These are phyloP conservation scores for Limnanthes douglasii DNA, from an alignment of 345 rosid species.

Conservation along the genomic window DNA sequence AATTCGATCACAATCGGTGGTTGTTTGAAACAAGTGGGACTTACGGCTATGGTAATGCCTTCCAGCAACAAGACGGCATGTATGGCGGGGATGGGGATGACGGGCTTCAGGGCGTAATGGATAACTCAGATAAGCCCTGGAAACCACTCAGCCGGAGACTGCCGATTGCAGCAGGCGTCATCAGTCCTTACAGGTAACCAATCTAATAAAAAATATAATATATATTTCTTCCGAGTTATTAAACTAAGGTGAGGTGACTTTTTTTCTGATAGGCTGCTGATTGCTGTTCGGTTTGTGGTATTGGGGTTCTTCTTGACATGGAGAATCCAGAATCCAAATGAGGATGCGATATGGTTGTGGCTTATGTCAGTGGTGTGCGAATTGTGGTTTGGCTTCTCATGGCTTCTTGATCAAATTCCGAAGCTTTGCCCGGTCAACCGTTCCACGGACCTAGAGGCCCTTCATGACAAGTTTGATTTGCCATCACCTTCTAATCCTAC, in stretches of 20 bases:
- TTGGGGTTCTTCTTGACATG: constrained; percentile 65
- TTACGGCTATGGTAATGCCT: constrained; percentile 80
- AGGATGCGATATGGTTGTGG: constrained; percentile 89
- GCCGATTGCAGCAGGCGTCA: constrained; percentile 35
- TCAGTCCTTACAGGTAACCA: constrained; percentile 74
- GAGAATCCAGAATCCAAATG: constrained; percentile 65
- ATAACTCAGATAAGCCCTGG: constrained; percentile 80
- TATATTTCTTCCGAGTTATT: too few relatives aligned
- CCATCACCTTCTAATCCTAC: constrained; percentile 85
- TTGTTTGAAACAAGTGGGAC: constrained; percentile 78
- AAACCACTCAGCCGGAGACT: constrained; percentile 57
- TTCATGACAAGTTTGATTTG: constrained; percentile 76
- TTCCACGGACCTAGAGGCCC: constrained; percentile 67
- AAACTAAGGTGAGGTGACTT: background rate
- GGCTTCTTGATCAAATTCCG: constrained; percentile 89
- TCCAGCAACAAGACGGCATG: constrained; percentile 58
- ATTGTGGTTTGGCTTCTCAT: constrained; percentile 87
- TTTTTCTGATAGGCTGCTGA: constrained; percentile 33
- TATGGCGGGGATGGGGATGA: constrained; percentile 50
- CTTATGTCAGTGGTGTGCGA: constrained; percentile 68
- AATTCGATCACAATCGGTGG: constrained; percentile 85
- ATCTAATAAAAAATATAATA: too few relatives aligned
- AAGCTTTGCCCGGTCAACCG: constrained; percentile 74
- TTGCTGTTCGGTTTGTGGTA: constrained; percentile 42
- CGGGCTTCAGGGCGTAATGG: constrained; percentile 39